Percentiles rank a stretch among this genome's conserved stretches.
Evolutionary conservation across 495 filamentous ascomycete species (phyloP).

Genomic region (Aspergillus carlsbadensis): DNA sequence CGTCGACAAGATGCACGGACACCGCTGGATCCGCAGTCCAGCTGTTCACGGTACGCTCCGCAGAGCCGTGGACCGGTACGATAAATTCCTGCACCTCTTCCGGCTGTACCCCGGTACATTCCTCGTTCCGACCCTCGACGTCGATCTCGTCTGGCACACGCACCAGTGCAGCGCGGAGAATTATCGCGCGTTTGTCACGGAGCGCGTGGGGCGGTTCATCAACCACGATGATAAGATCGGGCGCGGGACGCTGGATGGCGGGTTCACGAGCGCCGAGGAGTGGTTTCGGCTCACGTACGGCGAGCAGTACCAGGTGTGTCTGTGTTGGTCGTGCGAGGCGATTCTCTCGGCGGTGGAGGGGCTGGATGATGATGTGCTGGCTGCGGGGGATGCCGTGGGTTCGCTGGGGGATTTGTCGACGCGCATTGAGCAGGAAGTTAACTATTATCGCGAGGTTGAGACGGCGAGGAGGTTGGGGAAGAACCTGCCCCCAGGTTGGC

Average conservation of each 20-base stretch:
- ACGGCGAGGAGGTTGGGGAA: neutral
- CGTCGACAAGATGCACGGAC: conserved; percentile 16
- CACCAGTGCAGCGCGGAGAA: conserved; percentile 12
- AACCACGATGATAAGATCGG: conserved; percentile 15
- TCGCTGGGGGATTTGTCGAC: neutral
- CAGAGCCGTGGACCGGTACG: conserved; percentile 6
- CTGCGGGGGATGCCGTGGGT: neutral
- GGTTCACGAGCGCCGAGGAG: neutral
- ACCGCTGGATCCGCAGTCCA: conserved; percentile 15
- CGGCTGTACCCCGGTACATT: neutral
- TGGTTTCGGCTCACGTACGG: neutral
- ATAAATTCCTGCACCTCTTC: conserved; percentile 9
- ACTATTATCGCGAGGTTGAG: conserved; percentile 4
- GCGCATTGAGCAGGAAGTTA: neutral
- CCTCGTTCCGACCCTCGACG: conserved; percentile 12
- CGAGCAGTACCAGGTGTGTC: conserved; percentile 5
- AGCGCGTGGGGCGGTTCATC: conserved; percentile 5
- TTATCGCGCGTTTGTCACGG: conserved; percentile 4
- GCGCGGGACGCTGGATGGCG: neutral
- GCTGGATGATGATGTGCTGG: neutral
- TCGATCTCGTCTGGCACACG: conserved; percentile 17
- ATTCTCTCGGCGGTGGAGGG: conserved; percentile 6
- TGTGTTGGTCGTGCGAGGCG: conserved; percentile 14
- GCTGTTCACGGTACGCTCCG: neutral
- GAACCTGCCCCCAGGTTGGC: neutral